Percentiles rank a stretch among this genome's conserved stretches.
Evolutionary conservation across 495 filamentous ascomycete genomes (phyloP).

Genomic region (Immersiella caudata): DNA sequence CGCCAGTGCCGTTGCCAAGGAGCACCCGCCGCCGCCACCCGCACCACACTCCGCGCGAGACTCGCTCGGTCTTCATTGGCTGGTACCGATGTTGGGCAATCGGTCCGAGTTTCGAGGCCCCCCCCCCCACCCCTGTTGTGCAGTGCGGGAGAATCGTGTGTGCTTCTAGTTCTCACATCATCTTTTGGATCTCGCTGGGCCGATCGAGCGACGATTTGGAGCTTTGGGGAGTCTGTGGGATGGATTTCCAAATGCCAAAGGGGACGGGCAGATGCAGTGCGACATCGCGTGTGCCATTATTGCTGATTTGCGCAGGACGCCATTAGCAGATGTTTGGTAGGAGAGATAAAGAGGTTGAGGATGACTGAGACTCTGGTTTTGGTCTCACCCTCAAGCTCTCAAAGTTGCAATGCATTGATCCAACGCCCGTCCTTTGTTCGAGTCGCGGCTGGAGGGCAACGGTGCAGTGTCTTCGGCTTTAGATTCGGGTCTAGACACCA

Average conservation of each 20-base stretch:
- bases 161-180: not conserved
- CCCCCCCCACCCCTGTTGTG: not conserved
- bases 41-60: no score
- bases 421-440: no score
- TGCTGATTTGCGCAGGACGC: no score
- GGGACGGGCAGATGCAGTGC: not conserved
- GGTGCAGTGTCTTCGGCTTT: no score
- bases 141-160: not conserved
- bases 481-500: no score
- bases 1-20: not conserved
- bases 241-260: not conserved
- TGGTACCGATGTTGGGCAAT: not conserved
- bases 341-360: no score
- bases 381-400: no score
- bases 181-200: not conserved
- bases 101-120: not conserved
- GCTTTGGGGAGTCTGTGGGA: not conserved
- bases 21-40: not conserved
- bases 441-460: no score
- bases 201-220: not conserved
- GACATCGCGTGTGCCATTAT: not conserved
- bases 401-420: no score
- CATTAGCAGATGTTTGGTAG: no score
- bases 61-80: not conserved
- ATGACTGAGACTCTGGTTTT: no score